phyloP scores from a whole-genome alignment of 208 protist species.

The Leishmania lainsoni region DNA sequence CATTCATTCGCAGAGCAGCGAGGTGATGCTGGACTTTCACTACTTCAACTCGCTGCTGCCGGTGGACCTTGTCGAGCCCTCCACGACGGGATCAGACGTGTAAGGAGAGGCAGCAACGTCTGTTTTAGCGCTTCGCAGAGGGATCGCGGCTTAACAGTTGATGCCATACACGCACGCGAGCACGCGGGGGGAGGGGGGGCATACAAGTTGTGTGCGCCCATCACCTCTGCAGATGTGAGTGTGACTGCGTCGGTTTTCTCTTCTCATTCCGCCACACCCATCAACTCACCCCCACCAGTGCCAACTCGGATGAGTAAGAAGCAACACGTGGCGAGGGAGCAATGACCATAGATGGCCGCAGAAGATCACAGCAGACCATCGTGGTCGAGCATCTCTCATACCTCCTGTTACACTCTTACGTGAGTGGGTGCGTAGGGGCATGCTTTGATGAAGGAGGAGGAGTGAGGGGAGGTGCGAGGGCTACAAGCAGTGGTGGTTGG shows the following conservation, averaged over 20 bases:
- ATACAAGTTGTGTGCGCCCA: background rate
- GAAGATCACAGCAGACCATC: background rate
- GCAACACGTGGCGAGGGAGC: background rate
- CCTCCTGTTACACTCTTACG: background rate
- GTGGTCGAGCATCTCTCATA: background rate
- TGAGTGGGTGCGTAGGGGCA: background rate
- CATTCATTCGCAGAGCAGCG: constrained; percentile 49
- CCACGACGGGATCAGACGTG: constrained; percentile 56
- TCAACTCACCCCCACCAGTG: background rate
- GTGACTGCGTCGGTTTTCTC: background rate
- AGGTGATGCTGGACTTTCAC: constrained; percentile 82
- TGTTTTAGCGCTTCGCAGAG: background rate
- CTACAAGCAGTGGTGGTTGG: background rate
- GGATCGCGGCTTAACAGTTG: background rate
- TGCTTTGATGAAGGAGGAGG: background rate
- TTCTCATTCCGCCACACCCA: background rate
- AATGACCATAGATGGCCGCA: background rate
- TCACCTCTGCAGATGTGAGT: background rate
- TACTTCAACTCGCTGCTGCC: constrained; percentile 85
- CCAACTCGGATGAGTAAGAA: background rate
- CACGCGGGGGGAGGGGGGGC: background rate
- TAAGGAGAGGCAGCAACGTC: background rate
- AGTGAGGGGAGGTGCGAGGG: background rate
- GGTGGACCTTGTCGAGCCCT: constrained; percentile 47
- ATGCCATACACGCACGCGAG: background rate